Evolutionary conservation across 768 basidiomycete genomes (phyloP), one percentile per base, ranked within the genome.

Genomic region (Suillus ampliporus): DNA sequence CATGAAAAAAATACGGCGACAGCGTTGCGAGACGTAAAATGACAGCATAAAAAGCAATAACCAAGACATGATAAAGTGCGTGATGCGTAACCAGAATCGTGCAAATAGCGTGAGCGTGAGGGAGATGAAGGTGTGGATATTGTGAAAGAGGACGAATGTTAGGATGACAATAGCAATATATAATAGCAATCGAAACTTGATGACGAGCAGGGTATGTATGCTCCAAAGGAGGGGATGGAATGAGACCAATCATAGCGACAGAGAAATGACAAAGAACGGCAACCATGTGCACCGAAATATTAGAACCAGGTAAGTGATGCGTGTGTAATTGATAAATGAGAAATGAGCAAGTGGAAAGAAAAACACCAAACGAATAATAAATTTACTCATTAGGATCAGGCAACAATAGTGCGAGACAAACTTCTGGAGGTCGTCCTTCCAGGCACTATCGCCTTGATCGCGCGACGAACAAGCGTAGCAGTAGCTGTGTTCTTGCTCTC

Each of bases 361-460:
- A 40, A 35, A 17, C 52, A 43, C 40, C 46, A n/a, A 43, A 59
- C n/a, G 23, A 41, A 38, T 15, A n/a, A 51, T n/a, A n/a, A 61
- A 26, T 58, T 17, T 35, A 40, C 21, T n/a, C n/a, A 35, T 60
- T 17, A 40, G 7, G 59, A 59, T 74, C 63, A 75, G 43, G 67
- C 66, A 17, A 65, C 50, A 8, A 75, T 66, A 48, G 74, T 67
- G 64, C 83, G 81, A 13, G 87, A 85, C 68, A 82, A 53, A 64
- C 84, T 80, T 67, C 80, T 82, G 3, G 84, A 84, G 62, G 72
- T 75, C 11, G 83, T 79, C 77, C 85, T 90, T 41, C 83, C 84
- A 51, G 89, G 87, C 62, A 89, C 89, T 72, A 92, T 87, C 5
- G 90, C 88, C 75, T 89, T 91, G 74, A 93, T 81, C 14, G 91